Conservation (phyloP, 2,329 filamentous ascomycete genomes). For the Endocalyx cinctus region DNA sequence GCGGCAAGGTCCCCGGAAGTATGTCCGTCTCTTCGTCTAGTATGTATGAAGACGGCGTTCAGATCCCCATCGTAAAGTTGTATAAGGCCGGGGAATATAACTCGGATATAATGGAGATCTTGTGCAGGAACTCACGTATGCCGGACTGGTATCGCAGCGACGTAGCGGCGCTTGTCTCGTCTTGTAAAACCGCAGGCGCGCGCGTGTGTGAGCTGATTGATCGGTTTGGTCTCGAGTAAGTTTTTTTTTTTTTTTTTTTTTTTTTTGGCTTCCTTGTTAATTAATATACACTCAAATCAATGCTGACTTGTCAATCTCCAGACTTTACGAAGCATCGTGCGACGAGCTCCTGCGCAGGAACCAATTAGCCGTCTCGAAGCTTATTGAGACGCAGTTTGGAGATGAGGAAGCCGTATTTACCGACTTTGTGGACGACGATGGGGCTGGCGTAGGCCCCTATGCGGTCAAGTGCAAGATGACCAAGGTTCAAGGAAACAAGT, state of each 20-base stretch:
- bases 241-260: neutral
- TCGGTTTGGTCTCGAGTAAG: conserved; percentile 34
- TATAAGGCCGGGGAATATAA: conserved; percentile 40
- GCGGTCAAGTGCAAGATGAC: conserved; percentile 43
- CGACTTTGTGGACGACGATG: conserved; percentile 46
- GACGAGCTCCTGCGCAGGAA: conserved; percentile 40
- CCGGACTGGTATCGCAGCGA: conserved; percentile 46
- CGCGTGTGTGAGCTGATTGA: conserved; percentile 40
- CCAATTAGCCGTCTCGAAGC: conserved; percentile 36
- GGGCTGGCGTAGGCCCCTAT: conserved; percentile 39
- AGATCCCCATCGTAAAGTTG: conserved; percentile 44
- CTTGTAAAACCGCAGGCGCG: conserved; percentile 38
- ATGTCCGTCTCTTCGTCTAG: conserved; percentile 45
- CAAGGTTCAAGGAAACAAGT: conserved; percentile 33
- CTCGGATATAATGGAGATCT: conserved; percentile 35
- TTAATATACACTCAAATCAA: neutral
- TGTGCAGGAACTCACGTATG: conserved; percentile 43
- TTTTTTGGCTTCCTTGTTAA: neutral
- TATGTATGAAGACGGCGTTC: conserved; percentile 45
- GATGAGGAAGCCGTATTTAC: conserved; percentile 38
- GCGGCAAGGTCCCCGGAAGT: conserved; percentile 43
- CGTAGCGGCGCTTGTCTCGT: conserved; percentile 40
- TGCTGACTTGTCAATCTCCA: neutral
- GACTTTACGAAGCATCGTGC: conserved; percentile 40
- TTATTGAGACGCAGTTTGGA: conserved; percentile 41